Conservation (phyloP, 2,329 filamentous ascomycete genomes). For the Iodosphaeria phyllophila region DNA sequence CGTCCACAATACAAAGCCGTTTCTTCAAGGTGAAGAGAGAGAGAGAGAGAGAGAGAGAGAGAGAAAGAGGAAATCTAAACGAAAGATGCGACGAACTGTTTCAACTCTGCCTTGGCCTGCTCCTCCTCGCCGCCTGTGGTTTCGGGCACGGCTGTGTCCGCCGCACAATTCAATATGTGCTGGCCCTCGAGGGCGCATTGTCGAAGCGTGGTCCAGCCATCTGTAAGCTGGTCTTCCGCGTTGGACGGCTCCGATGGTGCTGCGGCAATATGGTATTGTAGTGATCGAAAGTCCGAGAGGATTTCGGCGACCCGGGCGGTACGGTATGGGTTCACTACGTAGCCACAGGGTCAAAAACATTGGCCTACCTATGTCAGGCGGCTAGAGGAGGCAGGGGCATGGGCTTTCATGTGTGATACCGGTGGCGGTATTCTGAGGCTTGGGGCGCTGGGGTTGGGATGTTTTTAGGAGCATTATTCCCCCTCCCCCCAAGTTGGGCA, state of each 20-base stretch:
- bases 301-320: constrained; percentile 41
- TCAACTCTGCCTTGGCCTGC: constrained; percentile 41
- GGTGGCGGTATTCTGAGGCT: neutral
- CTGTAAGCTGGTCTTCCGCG: constrained; percentile 40
- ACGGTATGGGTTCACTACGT: constrained; percentile 39
- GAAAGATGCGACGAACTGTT: constrained; percentile 39
- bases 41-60: too few relatives aligned
- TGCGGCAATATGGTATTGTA: constrained; percentile 43
- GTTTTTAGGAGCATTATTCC: too few relatives aligned
- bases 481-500: too few relatives aligned
- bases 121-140: constrained; percentile 34
- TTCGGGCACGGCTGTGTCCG: constrained; percentile 38
- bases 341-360: constrained; percentile 6
- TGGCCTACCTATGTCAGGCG: constrained; percentile 1
- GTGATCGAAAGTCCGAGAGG: constrained; percentile 39
- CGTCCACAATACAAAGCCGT: too few relatives aligned
- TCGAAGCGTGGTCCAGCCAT: constrained; percentile 41
- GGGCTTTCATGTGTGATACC: constrained; percentile 1
- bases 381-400: constrained; percentile 1
- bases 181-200: constrained; percentile 45
- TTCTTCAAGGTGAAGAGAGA: neutral
- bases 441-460: too few relatives aligned
- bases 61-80: too few relatives aligned
- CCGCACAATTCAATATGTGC: constrained; percentile 44
- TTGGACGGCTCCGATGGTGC: constrained; percentile 33